phyloP scores from a whole-genome alignment of 108 stramenopile genomes.

The Epithemia pelagica region DNA sequence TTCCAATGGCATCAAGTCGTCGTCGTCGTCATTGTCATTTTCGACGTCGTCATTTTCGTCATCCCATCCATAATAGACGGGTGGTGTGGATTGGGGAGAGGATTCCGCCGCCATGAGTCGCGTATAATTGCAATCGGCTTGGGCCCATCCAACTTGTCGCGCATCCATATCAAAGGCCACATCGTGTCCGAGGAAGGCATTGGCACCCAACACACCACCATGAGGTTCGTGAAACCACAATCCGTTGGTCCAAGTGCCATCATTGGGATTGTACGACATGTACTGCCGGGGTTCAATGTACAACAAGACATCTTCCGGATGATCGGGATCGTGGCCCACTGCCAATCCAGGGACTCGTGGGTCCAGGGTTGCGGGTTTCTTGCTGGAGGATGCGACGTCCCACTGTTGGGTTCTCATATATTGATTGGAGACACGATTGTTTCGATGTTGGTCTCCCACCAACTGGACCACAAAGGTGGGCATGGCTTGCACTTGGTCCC shows the following conservation, averaged over 20 bases:
- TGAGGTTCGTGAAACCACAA: constrained; percentile 53
- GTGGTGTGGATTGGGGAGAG: constrained; percentile 28
- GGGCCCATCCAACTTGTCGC: constrained; percentile 19
- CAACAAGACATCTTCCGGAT: constrained; percentile 60
- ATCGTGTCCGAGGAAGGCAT: constrained; percentile 88
- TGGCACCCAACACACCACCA: constrained; percentile 65
- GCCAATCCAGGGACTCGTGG: constrained; percentile 48
- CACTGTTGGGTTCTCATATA: no score
- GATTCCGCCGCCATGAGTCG: not conserved
- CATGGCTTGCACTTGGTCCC: no score
- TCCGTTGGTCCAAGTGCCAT: constrained; percentile 40
- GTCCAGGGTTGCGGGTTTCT: no score
- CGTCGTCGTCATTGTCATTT: no score
- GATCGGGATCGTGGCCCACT: constrained; percentile 50
- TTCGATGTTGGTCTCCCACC: no score
- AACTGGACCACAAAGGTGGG: no score
- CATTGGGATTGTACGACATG: constrained; percentile 62
- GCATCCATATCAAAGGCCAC: constrained; percentile 69
- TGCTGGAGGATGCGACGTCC: no score
- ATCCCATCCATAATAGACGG: no score
- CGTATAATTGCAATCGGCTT: constrained; percentile 20
- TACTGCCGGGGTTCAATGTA: constrained; percentile 74
- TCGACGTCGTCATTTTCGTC: no score
- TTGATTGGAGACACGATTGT: no score
- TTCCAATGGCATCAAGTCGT: no score